Evolutionary conservation across 306 rosid species (phyloP).

Genomic region (Abrus pulchellus): DNA sequence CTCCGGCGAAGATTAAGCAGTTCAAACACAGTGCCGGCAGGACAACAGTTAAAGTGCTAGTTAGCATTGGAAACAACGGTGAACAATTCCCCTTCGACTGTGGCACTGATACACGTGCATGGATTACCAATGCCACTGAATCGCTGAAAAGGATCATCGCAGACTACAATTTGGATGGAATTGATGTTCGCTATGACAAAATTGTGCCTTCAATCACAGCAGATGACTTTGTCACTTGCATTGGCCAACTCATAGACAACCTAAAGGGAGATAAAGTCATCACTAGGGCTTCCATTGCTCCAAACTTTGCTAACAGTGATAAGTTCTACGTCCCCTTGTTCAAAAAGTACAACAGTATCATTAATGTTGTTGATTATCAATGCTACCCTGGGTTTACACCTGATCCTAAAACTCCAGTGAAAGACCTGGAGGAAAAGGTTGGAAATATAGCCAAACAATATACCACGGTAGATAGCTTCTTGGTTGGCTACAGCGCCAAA

Average conservation of each 20-base stretch:
- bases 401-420: no score
- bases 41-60: neutral
- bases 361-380: no score
- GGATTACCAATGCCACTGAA: conserved; percentile 47
- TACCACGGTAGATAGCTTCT: no score
- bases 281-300: neutral
- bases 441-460: no score
- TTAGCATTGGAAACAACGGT: conserved; percentile 41
- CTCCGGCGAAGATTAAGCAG: neutral
- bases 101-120: neutral
- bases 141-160: conserved; percentile 45
- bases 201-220: neutral
- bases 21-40: neutral
- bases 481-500: no score
- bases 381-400: no score
- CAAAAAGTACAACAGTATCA: no score
- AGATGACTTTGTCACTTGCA: conserved; percentile 20
- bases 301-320: no score
- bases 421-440: no score
- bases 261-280: conserved; percentile 5
- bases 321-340: no score
- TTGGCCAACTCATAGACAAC: conserved; percentile 41
- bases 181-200: conserved; percentile 43
- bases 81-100: neutral
- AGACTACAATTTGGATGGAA: conserved; percentile 23